phyloP scores from a whole-genome alignment of 441 rosid species.

The Pelargonium citronellum region DNA sequence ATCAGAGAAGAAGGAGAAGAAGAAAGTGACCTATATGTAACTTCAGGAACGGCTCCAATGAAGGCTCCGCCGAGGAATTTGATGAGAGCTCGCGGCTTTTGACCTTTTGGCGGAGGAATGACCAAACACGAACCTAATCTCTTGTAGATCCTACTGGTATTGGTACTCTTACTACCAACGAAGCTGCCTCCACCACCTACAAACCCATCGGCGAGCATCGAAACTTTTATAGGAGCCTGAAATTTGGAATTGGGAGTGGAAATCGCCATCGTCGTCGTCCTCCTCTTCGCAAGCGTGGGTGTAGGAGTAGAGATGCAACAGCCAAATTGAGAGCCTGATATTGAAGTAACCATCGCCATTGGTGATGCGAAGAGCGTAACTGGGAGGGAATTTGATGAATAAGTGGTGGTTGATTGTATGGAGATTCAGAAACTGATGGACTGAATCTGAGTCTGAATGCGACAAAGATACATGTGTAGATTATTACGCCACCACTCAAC shows the following conservation, averaged over 20 bases:
- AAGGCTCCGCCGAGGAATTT: constrained; percentile 88
- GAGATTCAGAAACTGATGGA: not conserved
- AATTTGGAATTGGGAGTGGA: constrained; percentile 8
- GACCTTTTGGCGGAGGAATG: constrained; percentile 47
- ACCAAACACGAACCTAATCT: constrained; percentile 53
- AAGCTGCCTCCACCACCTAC: constrained; percentile 26
- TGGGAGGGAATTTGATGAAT: too few species aligned
- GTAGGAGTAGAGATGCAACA: constrained; percentile 9
- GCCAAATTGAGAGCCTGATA: constrained; percentile 10
- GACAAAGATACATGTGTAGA: constrained; percentile 16
- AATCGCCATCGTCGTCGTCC: not conserved
- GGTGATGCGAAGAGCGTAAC: not conserved
- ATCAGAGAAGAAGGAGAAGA: not conserved
- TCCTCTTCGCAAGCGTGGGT: too few species aligned
- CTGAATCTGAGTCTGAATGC: not conserved
- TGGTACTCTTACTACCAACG: constrained; percentile 4
- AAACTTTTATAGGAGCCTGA: not conserved
- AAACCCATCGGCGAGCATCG: constrained; percentile 37
- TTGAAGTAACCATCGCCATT: constrained; percentile 27
- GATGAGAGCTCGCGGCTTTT: constrained; percentile 63
- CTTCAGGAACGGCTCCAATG: constrained; percentile 86
- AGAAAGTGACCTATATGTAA: constrained; percentile 59
- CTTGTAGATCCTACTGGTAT: constrained; percentile 24
- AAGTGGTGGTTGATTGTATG: not conserved
- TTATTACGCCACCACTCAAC: constrained; percentile 33